Conservation (phyloP, 2,329 filamentous ascomycete species). For the Penicillium olsonii region DNA sequence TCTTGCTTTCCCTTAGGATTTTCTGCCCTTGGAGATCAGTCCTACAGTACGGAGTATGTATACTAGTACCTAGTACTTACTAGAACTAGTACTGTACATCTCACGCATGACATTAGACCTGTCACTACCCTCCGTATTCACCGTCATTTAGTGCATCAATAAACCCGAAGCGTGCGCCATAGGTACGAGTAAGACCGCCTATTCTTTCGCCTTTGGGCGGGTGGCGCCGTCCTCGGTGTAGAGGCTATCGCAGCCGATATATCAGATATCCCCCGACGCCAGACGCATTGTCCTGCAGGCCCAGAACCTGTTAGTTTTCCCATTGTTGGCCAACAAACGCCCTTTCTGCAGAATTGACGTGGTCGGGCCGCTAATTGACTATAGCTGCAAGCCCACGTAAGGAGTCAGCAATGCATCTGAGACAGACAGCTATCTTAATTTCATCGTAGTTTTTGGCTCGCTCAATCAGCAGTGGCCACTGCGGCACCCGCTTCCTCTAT, state of each 20-base stretch:
- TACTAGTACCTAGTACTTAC: too few species aligned
- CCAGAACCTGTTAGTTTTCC: conserved; percentile 1
- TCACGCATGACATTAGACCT: background rate
- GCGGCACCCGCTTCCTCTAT: conserved; percentile 2
- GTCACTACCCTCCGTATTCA: background rate
- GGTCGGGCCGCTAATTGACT: conserved; percentile 20
- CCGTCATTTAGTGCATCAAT: conserved; percentile 1
- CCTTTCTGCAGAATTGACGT: conserved; percentile 9
- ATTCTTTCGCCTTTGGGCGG: background rate
- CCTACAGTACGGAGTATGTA: too few species aligned
- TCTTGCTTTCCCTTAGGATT: too few species aligned
- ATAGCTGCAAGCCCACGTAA: conserved; percentile 11
- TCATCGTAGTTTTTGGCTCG: conserved; percentile 3
- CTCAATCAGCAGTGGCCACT: conserved; percentile 11
- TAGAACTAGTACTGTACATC: too few species aligned
- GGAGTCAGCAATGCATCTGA: conserved; percentile 18
- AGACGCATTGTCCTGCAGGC: conserved; percentile 3
- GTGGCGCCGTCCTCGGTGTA: conserved; percentile 12
- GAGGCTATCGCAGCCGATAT: conserved; percentile 4
- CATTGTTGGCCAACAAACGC: conserved; percentile 16
- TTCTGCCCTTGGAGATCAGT: too few species aligned
- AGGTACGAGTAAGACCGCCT: background rate
- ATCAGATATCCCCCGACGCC: conserved; percentile 1
- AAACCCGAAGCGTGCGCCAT: background rate
- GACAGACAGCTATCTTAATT: conserved; percentile 16